phyloP scores from a whole-genome alignment of 495 filamentous ascomycete species.

The Paragyromitra xinjiangensis region DNA sequence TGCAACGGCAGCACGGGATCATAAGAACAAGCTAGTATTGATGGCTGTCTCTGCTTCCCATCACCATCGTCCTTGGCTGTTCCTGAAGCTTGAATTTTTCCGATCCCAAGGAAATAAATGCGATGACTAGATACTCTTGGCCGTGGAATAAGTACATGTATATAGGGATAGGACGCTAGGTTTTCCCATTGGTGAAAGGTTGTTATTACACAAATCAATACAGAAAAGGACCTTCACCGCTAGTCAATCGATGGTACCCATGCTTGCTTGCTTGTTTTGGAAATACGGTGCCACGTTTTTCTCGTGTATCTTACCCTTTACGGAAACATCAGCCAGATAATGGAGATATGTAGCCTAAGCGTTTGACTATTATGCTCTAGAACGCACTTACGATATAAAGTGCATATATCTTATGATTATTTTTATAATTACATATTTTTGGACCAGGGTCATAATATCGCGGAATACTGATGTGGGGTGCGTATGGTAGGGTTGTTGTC shows the following conservation, averaged over 20 bases:
- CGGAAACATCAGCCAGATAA: conserved; percentile 5
- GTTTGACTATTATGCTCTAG: conserved; percentile 3
- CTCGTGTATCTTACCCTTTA: conserved; percentile 26
- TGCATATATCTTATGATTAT: conserved; percentile 24
- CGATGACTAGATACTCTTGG: background rate
- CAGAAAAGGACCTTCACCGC: background rate
- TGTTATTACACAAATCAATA: background rate
- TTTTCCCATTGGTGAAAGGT: background rate
- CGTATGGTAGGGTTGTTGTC: conserved; percentile 12
- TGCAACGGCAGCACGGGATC: background rate
- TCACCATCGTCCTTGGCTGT: background rate
- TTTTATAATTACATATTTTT: conserved; percentile 30
- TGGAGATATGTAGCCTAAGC: background rate
- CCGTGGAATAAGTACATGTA: background rate
- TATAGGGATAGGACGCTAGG: background rate
- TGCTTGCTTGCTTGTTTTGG: conserved; percentile 23
- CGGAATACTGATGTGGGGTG: conserved; percentile 36
- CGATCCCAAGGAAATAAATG: background rate
- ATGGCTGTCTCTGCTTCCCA: background rate
- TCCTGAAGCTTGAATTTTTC: conserved; percentile 1
- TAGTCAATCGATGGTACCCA: conserved; percentile 23
- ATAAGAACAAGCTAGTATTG: background rate
- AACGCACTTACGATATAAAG: conserved; percentile 3
- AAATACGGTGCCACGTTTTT: conserved; percentile 31
- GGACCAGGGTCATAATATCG: conserved; percentile 5